Evolutionary conservation across 495 filamentous ascomycete genomes (phyloP), one percentile per base, ranked within the genome.

Genomic region (Geoglossum glabrum): DNA sequence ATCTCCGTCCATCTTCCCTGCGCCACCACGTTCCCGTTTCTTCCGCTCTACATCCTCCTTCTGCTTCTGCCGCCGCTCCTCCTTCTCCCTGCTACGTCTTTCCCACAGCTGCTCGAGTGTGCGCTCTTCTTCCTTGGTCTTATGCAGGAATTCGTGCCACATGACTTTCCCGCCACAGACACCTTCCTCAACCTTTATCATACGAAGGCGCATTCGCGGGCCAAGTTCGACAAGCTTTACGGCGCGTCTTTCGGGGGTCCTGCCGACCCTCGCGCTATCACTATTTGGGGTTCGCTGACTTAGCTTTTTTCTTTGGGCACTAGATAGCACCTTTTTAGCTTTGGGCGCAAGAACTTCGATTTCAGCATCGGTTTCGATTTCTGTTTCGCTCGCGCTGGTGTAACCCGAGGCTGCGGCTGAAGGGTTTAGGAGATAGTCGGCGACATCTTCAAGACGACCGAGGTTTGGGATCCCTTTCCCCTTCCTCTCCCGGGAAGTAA

Each of bases 101-200:
- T 86, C 83, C 87, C 92, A 95, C 63, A 77, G 76, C 71, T 80
- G 72, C 62, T 97, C 87, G 63, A 95, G 68, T 56, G 80, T 76
- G 66, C 79, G 78, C 46, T 86, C 70, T 65, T 97, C 92, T 38
- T 79, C 73, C 61, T 78, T 79, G 1, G 82, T 81, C 74, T 97
- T 99, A 63, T 77, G 76, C 57, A 95, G 77, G 64, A 83, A 92
- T 64, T 95, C 88, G 70, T 99, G 93, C 92, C 93, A 97, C 84
- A 99, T 85, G 34, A 95, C 77, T 70, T 87, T 90, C 40, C 92
- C 92, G 33, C 79, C 77, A 64, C 89, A 96, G 13, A 97, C 68
- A 17, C 89, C 93, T 61, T 97, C 93, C 67, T 99, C 92, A 11
- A 99, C 90, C 71, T 99, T 97, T 55, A 84, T 83, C 78, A 99